Evolutionary conservation across 768 basidiomycete species (phyloP), one percentile per base, ranked within the genome.

Genomic region (Auricularia sp.): DNA sequence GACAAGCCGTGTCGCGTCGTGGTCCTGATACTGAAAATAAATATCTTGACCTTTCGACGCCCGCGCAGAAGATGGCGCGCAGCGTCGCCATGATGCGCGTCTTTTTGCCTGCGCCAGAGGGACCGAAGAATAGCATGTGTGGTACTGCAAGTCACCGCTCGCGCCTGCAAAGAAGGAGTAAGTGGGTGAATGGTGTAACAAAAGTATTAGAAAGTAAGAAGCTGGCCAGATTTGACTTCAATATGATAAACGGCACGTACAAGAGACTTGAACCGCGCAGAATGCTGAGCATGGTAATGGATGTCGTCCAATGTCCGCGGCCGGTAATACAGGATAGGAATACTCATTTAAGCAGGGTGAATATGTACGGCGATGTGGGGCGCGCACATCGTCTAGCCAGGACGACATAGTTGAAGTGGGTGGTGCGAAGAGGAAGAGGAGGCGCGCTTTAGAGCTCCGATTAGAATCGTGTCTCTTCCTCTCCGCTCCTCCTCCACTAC

Each of bases 71-170:
- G 62, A 98, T 75, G 70, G 97, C 88, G 68, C 88, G 80, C 65
- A 99, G 74, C 5, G 92, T 95, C 67, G 90, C 92, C 69, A 88
- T 88, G 70, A 98, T 94, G 44, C 96, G 82, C 54, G 96, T 98
- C 83, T 99, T 99, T 81, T 98, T 98, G 16, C 96, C 96, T 14
- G 96, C 94, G 24, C 96, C 96, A 3, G 92, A 92, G 8, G 96
- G 96, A 0, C 96, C 96, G 72, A 98, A 99, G 78, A 98, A 96
- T 1, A 99, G 84, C 79, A 97, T 87, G 73, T 99, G 96, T 8
- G 96, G 96, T 73, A 99, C 29, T 29, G 29, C 29, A 29, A 98
- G 79, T 98, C 95, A 0, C 92, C 92, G 1, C 92, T 88, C 1
- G 86, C 83, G 0, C 88, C 92, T 94, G 71, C 1, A 42, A 3